Base-by-base conservation (phyloP, 129 eudicot species). In the Lactuca saligna region DNA sequence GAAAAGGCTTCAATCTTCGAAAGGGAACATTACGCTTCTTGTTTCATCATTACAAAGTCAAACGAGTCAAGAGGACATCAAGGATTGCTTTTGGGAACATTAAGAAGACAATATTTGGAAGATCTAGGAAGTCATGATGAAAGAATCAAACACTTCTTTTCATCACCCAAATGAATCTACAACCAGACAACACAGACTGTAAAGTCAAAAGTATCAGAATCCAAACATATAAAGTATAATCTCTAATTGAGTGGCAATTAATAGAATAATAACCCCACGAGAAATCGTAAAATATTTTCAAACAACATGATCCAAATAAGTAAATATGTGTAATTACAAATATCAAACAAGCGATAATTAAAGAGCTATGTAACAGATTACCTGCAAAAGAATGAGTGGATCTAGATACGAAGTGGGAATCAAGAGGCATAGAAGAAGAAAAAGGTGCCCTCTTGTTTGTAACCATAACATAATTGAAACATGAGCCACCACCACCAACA, bases 361-460 rank as follows among this genome's bases (percentile, higher is more conserved):
- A 25, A 25, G 6, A 39, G 7, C 0, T 39, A 39, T 7, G 3
- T 37, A 15, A 46, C 8, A 9, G n/a, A 15, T 41, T 90, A 90
- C 95, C 95, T 59, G 73, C 51, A 48, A 83, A 79, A 79, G 89
- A 74, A 77, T 82, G 71, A 38, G 90, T 71, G 61, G 92, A 74
- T 59, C 84, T 86, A 70, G 92, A 68, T 49, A 51, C 59, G 65
- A 87, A 85, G 71, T 82, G 53, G 70, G 90, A 75, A 69, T 79
- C 80, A 55, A 66, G 78, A 75, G 83, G 79, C 58, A 50, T 66
- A 42, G 80, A 63, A 63, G 78, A 71, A 66, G 82, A 74, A 66
- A 66, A 70, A 74, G 60, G 57, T 61, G 33, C 25, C 63, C 77
- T 78, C 32, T 78, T 66, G 48, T 51, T 79, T 8, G 51, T 78